Evolutionary conservation across 2,329 filamentous ascomycete species (phyloP).

Genomic region (Corynespora cassiicola): DNA sequence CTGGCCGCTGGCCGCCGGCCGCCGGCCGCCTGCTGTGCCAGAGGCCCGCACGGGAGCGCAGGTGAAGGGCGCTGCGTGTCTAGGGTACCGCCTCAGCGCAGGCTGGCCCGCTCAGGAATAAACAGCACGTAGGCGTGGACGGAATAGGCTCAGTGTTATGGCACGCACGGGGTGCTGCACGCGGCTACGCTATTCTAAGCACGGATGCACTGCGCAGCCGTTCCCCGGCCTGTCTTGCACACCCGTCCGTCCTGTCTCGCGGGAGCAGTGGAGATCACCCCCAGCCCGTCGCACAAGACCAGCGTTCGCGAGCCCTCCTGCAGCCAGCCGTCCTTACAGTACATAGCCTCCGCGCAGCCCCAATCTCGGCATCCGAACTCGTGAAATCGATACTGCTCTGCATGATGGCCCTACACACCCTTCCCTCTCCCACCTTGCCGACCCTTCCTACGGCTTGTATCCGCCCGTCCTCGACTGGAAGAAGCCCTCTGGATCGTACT

Average conservation of each 20-base stretch:
- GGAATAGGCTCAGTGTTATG: conserved; percentile 9
- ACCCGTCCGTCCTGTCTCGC: conserved; percentile 4
- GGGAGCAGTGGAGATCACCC: conserved; percentile 4
- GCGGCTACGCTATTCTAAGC: conserved; percentile 20
- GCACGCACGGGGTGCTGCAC: conserved; percentile 5
- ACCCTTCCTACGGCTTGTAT: conserved; percentile 37
- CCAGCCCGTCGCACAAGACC: conserved; percentile 11
- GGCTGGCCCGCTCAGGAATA: conserved; percentile 1
- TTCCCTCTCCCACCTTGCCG: conserved; percentile 3
- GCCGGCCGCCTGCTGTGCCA: conserved; percentile 12
- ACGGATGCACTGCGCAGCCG: conserved; percentile 19
- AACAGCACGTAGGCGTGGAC: no score
- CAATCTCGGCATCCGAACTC: conserved; percentile 24
- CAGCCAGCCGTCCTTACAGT: conserved; percentile 16
- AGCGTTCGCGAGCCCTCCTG: conserved; percentile 1
- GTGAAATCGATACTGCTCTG: conserved; percentile 22
- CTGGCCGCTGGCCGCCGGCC: conserved; percentile 8
- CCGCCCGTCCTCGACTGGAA: conserved; percentile 50
- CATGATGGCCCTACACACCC: conserved; percentile 15
- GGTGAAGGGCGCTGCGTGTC: conserved; percentile 8
- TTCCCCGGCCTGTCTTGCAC: conserved; percentile 8
- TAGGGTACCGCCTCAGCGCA: conserved; percentile 9
- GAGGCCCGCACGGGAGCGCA: conserved; percentile 4
- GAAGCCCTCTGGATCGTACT: conserved; percentile 49
- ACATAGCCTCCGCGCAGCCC: conserved; percentile 23